Evolutionary conservation across 2,329 filamentous ascomycete species (phyloP), one percentile per base, ranked within the genome.

Genomic region (Arthrinium puccinioides): DNA sequence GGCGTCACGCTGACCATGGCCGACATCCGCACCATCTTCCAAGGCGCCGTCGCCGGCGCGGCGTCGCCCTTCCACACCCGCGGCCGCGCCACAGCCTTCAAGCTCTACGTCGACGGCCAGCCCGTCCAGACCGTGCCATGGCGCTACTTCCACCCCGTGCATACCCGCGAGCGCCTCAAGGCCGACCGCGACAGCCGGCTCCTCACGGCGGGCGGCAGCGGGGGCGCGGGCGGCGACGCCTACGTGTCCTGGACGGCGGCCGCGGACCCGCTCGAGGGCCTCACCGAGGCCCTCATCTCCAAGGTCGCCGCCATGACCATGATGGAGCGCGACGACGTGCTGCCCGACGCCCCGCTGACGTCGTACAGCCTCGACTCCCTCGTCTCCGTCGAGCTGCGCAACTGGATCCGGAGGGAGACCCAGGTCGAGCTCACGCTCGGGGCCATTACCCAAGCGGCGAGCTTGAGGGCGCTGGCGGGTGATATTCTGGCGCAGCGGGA

Each of bases 371-470:
- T 60, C 9, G 54, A 60, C 38, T 55, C 50, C 19, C 49, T 59
- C 41, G 44, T 60, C 14, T 50, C 46, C 1, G 49, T 51, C 5
- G 57, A 59, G 33, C 40, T 59, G 30, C 44, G 54, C 19, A 54
- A 49, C 13, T 56, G 53, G 54, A 45, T 59, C 18, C 51, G 48
- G 25, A 43, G 47, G 18, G 43, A 48, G 27, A 50, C 52, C 21
- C 43, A 40, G 10, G 36, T 57, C 4, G 47, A 56, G 10, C 27
- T 45, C 6, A 10, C 31, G 14, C 41, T 45, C 16, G 28, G 34
- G 18, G 32, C 31, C n/a, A 45, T 45, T 16, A 37, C 36, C 10
- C 21, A 27, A 9, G 40, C 41, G 7, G 39, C 28, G n/a, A 43
- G 42, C 31, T 26, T 45, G 14, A 16, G 21, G 20, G 33, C 32